Conservation (phyloP, 495 filamentous ascomycete genomes). For the Penicillium bialowiezense region DNA sequence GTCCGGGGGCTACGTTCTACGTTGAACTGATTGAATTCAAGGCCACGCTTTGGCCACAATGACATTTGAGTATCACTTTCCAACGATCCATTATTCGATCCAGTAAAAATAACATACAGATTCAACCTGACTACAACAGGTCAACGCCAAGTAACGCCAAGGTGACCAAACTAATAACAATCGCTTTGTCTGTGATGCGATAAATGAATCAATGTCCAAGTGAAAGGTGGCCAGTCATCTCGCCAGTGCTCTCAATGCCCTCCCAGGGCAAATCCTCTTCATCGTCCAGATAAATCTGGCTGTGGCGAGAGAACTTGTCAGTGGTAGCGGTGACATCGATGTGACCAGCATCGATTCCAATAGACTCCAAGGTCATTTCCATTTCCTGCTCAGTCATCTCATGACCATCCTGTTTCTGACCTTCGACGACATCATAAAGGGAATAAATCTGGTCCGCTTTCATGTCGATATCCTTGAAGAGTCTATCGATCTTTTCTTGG, state of each 20-base stretch:
- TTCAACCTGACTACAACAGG: constrained; percentile 2
- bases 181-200: not conserved
- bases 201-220: constrained; percentile 4
- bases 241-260: constrained; percentile 51
- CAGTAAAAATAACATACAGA: constrained; percentile 9
- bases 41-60: constrained; percentile 1
- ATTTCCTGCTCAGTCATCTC: constrained; percentile 65
- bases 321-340: constrained; percentile 34
- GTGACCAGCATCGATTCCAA: constrained; percentile 45
- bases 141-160: constrained; percentile 2
- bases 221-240: constrained; percentile 37
- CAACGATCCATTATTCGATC: constrained; percentile 4
- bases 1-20: no score
- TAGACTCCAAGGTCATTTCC: constrained; percentile 63
- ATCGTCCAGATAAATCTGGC: constrained; percentile 33
- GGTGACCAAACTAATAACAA: not conserved
- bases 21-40: not conserved
- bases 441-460: constrained; percentile 88
- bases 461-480: constrained; percentile 64
- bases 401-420: constrained; percentile 63
- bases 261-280: constrained; percentile 51
- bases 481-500: constrained; percentile 59
- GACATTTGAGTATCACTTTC: constrained; percentile 5
- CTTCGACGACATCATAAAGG: constrained; percentile 87
- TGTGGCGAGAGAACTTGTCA: constrained; percentile 29